phyloP scores from a whole-genome alignment of 257 asterid species.

The Perilla frutescens region DNA sequence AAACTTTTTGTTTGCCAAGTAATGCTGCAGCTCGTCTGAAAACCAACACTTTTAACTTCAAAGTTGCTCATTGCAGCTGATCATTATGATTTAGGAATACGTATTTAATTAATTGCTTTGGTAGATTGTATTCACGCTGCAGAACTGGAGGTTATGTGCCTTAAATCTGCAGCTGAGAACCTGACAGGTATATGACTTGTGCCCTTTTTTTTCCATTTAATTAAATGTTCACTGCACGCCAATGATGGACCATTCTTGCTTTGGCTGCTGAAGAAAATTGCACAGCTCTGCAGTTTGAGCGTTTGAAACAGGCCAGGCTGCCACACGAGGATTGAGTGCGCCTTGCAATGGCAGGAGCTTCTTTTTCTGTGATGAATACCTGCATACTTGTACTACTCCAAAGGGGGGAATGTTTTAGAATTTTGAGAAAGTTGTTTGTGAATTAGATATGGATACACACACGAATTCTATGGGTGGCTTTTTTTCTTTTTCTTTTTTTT shows the following conservation, averaged over 20 bases:
- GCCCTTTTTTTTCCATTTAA: slow-evolving; percentile 5
- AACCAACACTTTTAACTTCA: slow-evolving; percentile 60
- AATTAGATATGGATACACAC: background rate
- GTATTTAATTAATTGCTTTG: slow-evolving; percentile 52
- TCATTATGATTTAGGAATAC: slow-evolving; percentile 71
- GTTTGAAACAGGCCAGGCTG: too few species aligned
- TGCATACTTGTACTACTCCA: too few species aligned
- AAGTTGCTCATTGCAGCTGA: slow-evolving; percentile 86
- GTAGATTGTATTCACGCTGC: slow-evolving; percentile 73
- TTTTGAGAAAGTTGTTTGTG: too few species aligned
- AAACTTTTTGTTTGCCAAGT: slow-evolving; percentile 59
- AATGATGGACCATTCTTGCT: slow-evolving; percentile 1
- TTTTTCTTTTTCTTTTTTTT: too few species aligned
- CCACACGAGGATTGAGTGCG: too few species aligned
- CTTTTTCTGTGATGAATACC: too few species aligned
- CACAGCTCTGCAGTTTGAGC: too few species aligned
- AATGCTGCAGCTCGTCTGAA: slow-evolving; percentile 65
- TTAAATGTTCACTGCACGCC: background rate
- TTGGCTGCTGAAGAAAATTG: too few species aligned
- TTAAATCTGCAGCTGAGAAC: slow-evolving; percentile 83
- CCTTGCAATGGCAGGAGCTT: too few species aligned
- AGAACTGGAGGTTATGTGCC: slow-evolving; percentile 85
- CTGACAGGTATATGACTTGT: slow-evolving; percentile 66
- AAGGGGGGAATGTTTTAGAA: too few species aligned
- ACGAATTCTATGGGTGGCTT: too few species aligned